phyloP scores from a whole-genome alignment of 352 stramenopile genomes.

The Phytophthora uliginosa region DNA sequence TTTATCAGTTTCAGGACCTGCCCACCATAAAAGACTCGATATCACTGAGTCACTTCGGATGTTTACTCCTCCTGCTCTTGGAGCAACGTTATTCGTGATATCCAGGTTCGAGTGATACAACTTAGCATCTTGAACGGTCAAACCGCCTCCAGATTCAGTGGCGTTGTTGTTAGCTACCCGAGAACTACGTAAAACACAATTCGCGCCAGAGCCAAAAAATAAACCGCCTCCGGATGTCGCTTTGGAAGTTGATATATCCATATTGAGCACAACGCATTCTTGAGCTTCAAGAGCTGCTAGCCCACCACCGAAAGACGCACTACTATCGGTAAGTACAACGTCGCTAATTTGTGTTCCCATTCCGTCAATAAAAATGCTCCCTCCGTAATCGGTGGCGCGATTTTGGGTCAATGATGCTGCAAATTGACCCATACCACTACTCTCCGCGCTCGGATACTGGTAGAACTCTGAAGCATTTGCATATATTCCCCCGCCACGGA shows the following conservation, averaged over 20 bases:
- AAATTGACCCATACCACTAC: neutral
- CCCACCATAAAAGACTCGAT: conserved; percentile 10
- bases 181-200: conserved; percentile 38
- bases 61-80: conserved; percentile 39
- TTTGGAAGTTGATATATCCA: conserved; percentile 26
- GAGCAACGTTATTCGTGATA: conserved; percentile 35
- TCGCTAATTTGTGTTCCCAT: conserved; percentile 23
- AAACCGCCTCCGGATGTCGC: conserved; percentile 41
- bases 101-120: conserved; percentile 48
- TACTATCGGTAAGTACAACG: conserved; percentile 17
- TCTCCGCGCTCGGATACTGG: conserved; percentile 16
- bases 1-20: neutral
- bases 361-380: conserved; percentile 44
- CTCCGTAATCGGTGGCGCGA: conserved; percentile 35
- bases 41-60: conserved; percentile 14
- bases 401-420: conserved; percentile 12
- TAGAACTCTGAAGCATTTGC: conserved; percentile 33
- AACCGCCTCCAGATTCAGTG: conserved; percentile 35
- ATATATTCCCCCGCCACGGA: conserved; percentile 47
- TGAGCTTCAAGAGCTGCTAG: conserved; percentile 26
- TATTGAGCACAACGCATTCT: conserved; percentile 28
- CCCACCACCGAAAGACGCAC: conserved; percentile 39
- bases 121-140: conserved; percentile 36
- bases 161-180: conserved; percentile 35
- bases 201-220: conserved; percentile 32